These are phyloP conservation scores for Tephrocybe sp. DNA, from an alignment of 768 basidiomycete species.

Conservation along the genomic window DNA sequence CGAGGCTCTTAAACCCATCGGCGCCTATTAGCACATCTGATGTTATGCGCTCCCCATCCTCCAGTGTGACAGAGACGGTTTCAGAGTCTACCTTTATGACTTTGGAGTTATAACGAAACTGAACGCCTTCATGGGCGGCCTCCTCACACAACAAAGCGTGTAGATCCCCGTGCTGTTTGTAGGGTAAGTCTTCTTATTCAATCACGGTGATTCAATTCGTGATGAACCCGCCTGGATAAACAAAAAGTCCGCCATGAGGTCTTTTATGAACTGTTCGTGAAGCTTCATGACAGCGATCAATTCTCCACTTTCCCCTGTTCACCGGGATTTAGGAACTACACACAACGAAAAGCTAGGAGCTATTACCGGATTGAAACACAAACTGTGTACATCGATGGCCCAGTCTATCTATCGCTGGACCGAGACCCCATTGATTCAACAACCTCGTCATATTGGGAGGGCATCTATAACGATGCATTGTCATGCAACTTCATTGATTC, in stretches of 20 bases:
- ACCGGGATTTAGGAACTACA: not conserved
- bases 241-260: slow-evolving; percentile 34
- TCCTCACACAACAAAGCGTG: slow-evolving; percentile 45
- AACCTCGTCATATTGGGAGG: slow-evolving; percentile 62
- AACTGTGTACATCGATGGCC: slow-evolving; percentile 33
- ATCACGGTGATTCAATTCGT: not conserved
- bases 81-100: slow-evolving; percentile 32
- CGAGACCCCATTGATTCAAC: slow-evolving; percentile 55
- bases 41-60: slow-evolving; percentile 39
- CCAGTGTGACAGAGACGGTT: slow-evolving; percentile 34
- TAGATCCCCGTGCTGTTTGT: slow-evolving; percentile 50
- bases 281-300: slow-evolving; percentile 44
- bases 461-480: slow-evolving; percentile 21
- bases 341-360: not conserved
- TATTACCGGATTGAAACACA: slow-evolving; percentile 25
- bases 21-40: slow-evolving; percentile 62
- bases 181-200: not conserved
- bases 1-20: slow-evolving; percentile 49
- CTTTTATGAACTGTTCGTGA: slow-evolving; percentile 44
- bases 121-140: slow-evolving; percentile 47
- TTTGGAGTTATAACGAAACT: slow-evolving; percentile 39
- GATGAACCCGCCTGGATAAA: slow-evolving; percentile 27
- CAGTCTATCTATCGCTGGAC: slow-evolving; percentile 38
- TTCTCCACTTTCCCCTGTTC: slow-evolving; percentile 43
- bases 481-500: too few relatives aligned